A percentile compares a stretch with the other conserved stretches of the same genome.
Conservation (phyloP, 352 stramenopile species). For the Pythium vanterpoolii region DNA sequence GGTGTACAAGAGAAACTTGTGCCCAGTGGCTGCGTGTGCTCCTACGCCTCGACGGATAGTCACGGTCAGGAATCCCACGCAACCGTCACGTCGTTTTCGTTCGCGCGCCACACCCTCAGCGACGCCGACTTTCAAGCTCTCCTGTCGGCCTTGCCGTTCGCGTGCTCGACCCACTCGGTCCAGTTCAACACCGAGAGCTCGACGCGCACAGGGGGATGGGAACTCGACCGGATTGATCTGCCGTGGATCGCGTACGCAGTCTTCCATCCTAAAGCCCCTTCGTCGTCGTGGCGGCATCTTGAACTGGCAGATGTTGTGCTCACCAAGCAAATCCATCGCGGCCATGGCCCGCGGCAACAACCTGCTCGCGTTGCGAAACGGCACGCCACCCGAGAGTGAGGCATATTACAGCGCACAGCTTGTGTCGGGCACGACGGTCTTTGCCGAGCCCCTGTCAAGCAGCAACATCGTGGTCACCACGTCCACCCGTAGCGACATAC, state of each 20-base stretch:
- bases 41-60: neutral
- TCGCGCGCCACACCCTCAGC: neutral
- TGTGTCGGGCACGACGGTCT: no score
- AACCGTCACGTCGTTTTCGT: no score
- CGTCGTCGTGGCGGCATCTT: neutral
- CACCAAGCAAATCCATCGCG: neutral
- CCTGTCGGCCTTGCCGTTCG: neutral
- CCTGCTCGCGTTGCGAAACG: neutral
- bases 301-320: neutral
- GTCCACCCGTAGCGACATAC: no score
- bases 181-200: neutral
- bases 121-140: neutral
- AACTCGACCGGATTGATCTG: neutral
- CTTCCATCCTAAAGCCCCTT: neutral
- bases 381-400: neutral
- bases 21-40: neutral
- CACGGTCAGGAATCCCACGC: neutral
- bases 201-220: neutral
- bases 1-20: neutral
- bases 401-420: neutral
- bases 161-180: neutral
- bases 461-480: no score
- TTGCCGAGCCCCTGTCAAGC: no score
- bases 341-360: constrained; percentile 1
- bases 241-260: constrained; percentile 2